Evolutionary conservation across 495 filamentous ascomycete genomes (phyloP), one percentile per base, ranked within the genome.

Genomic region (Pseudevernia furfuracea): DNA sequence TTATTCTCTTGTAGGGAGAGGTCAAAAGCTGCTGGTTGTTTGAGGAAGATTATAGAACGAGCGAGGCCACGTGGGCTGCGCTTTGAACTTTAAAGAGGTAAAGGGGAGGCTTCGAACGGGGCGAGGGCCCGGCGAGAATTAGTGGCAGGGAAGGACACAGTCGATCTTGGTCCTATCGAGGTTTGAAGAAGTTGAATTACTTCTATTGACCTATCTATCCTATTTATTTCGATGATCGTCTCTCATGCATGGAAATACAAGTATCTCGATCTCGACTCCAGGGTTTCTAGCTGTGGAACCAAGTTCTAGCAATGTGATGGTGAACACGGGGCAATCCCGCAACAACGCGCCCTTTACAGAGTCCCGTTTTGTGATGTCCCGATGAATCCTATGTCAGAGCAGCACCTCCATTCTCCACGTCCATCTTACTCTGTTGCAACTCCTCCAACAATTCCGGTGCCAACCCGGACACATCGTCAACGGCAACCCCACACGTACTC

Each of bases 361-460:
- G 25, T 34, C 52, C 49, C 28, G 3, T 30, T 32, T 15, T 10
- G 14, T 30, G 12, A 48, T 19, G 32, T 21, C 39, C 21, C n/a
- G 11, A 61, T 39, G n/a, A 38, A 38, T 25, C 19, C 59, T 60
- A 62, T 28, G 38, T 60, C 60, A 59, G 34, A 55, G 53, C 36
- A 38, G 55, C n/a, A 36, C 46, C 23, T 25, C n/a, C 39, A 53
- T 41, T 48, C 43, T 43, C 66, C 10, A 63, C 37, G 1, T 66
- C 70, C 56, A 59, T 61, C 58, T 66, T 68, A 17, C 28, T 30
- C 39, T 59, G 53, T 34, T 66, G 65, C 53, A 71, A 65, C 44
- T 65, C 70, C 28, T 68, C 63, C 58, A 71, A 61, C 12, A 71
- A 23, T 7, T 70, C 70, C 34, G 66, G 62, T 6, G 62, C 56